Base-by-base conservation (phyloP, 2,329 filamentous ascomycete genomes). In the Exophiala mesophila region DNA sequence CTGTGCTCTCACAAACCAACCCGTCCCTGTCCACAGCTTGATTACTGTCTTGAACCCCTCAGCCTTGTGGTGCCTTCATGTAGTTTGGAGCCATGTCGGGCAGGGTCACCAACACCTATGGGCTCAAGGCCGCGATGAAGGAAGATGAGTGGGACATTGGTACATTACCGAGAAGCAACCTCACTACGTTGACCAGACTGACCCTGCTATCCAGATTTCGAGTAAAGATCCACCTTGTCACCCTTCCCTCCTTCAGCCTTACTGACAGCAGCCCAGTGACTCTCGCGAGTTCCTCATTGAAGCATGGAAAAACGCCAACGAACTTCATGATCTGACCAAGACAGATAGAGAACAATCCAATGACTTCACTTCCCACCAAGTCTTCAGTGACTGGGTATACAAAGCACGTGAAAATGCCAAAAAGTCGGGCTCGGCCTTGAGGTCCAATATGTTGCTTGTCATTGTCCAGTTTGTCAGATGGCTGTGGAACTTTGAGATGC, bases 261-360 rank as follows among this genome's bases (percentile, higher is more conserved):
- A 26, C 35, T 37, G 16, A 37, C 35, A 37, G 17, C 17, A 13
- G 23, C 23, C 23, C 17, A 44, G 41, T 19, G 41, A 44, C 34
- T n/a, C 41, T 12, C 41, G 41, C 15, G 34, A 30, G 34, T 44
- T 44, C 26, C 12, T 39, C 12, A 39, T 39, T 23, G 34, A 44
- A 20, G 21, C 23, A 13, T 44, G 36, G 19, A 39, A 29, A 12
- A 21, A 20, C 8, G 34, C 34, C 12, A 35, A 23, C 24, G 24
- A 24, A 3, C n/a, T 32, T 18, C 29, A 29, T 5, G 16, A 16
- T 5, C n/a, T 44, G 19, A 35, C 15, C 23, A 20, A 17, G 36
- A 23, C 34, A 8, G 41, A 44, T 15, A 15, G 6, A 6, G 32
- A 38, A 9, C 33, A 39, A 24, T 33, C 34, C 13, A 23, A 39